Conservation (phyloP, 2,329 filamentous ascomycete species). For the Fusarium nygamai region DNA sequence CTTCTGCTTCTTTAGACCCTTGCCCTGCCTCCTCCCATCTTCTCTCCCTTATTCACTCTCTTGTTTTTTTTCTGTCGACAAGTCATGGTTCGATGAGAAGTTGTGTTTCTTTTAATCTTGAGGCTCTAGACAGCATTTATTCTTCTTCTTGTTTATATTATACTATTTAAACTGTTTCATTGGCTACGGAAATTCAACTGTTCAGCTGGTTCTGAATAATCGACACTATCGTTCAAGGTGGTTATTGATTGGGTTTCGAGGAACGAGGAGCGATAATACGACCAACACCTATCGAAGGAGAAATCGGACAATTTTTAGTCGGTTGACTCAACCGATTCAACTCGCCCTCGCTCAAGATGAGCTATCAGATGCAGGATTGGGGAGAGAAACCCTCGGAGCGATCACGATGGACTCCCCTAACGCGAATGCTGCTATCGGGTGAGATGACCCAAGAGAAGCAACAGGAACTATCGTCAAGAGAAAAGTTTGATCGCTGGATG, state of each 20-base stretch:
- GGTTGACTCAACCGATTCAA: background rate
- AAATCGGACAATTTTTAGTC: background rate
- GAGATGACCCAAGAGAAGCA: conserved; percentile 81
- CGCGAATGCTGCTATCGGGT: conserved; percentile 83
- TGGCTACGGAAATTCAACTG: background rate
- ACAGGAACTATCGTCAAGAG: conserved; percentile 72
- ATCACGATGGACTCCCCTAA: conserved; percentile 83
- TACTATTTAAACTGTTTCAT: conserved; percentile 11
- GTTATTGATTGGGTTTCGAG: background rate
- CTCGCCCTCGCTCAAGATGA: conserved; percentile 37
- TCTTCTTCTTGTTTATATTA: conserved; percentile 43
- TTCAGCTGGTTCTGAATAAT: conserved; percentile 40
- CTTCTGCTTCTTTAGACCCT: conserved; percentile 16
- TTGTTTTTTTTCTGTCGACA: background rate
- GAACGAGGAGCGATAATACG: background rate
- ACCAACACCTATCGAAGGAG: background rate
- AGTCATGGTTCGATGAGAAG: conserved; percentile 35
- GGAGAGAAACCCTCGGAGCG: conserved; percentile 67
- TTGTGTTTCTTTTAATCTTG: conserved; percentile 30
- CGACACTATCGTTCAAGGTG: background rate
- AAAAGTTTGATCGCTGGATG: conserved; percentile 88
- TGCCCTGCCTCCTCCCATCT: background rate
- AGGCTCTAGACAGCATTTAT: conserved; percentile 41
- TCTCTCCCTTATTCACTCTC: conserved; percentile 1
- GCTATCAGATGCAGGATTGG: conserved; percentile 41